phyloP scores from a whole-genome alignment of 345 rosid species.

The Gossypium ekmanianum region DNA sequence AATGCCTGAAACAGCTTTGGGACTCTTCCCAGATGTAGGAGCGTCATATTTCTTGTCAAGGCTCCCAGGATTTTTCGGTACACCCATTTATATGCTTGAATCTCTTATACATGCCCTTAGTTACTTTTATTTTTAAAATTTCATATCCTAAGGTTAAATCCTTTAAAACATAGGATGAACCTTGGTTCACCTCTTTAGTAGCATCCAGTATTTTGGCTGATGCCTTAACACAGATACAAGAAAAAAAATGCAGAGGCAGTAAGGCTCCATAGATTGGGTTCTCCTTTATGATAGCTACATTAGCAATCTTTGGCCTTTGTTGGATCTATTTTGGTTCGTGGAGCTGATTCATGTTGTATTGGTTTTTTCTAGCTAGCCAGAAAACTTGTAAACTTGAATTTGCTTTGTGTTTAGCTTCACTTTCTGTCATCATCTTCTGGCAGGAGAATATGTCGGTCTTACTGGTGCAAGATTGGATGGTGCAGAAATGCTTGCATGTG shows the following conservation, averaged over 20 bases:
- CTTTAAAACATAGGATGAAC: not conserved
- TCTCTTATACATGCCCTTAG: not conserved
- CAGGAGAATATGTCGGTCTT: slow-evolving; percentile 81
- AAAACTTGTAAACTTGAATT: not conserved
- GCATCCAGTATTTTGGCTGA: not conserved
- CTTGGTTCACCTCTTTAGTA: not conserved
- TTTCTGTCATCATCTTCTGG: not conserved
- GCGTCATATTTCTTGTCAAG: slow-evolving; percentile 84
- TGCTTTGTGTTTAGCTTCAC: not conserved
- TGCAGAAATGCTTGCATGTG: slow-evolving; percentile 82
- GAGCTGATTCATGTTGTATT: slow-evolving; percentile 7
- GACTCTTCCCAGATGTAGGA: slow-evolving; percentile 86
- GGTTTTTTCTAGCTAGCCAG: not conserved
- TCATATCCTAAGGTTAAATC: not conserved
- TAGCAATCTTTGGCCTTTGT: not conserved
- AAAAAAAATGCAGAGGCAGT: not conserved
- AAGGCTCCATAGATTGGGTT: not conserved
- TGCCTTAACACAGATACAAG: not conserved
- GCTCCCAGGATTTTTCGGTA: slow-evolving; percentile 86
- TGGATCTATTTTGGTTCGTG: slow-evolving; percentile 5
- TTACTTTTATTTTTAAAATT: not conserved
- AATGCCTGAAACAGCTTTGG: slow-evolving; percentile 84
- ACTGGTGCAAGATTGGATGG: slow-evolving; percentile 79
- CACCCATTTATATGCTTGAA: slow-evolving; percentile 7
- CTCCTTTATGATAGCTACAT: slow-evolving; percentile 7